Conservation (phyloP, 179 eudicot genomes). For the Amaranthus tricolor region DNA sequence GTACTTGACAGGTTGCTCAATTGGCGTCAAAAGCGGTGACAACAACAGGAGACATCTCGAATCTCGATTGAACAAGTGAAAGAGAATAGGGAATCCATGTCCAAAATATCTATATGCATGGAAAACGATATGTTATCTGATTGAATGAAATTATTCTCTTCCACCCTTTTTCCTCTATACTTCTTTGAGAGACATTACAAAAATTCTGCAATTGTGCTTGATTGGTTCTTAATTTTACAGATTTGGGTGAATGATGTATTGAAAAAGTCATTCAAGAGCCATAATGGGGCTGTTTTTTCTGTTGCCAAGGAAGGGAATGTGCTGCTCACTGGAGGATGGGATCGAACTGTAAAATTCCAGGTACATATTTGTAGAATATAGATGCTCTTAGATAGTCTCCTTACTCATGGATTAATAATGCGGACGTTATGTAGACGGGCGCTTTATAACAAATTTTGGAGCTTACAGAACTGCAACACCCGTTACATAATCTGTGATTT, state of each 20-base stretch:
- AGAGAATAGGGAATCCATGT: not conserved
- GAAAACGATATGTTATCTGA: not conserved
- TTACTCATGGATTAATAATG: too few species aligned
- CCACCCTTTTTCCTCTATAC: not conserved
- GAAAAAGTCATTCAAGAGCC: slow-evolving; percentile 42
- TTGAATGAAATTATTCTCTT: not conserved
- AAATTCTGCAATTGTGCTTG: not conserved
- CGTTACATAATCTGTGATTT: too few species aligned
- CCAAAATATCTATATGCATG: not conserved
- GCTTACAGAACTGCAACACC: too few species aligned
- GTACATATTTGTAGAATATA: slow-evolving; percentile 25
- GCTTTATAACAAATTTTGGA: too few species aligned
- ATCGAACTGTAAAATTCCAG: slow-evolving; percentile 66
- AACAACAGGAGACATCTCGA: too few species aligned
- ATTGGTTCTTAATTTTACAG: slow-evolving; percentile 34
- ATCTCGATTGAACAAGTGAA: too few species aligned
- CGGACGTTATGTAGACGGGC: too few species aligned
- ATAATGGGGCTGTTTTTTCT: slow-evolving; percentile 67
- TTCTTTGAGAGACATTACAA: not conserved
- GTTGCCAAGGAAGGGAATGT: slow-evolving; percentile 53
- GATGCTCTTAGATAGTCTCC: not conserved
- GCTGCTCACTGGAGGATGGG: slow-evolving; percentile 88
- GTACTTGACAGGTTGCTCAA: too few species aligned
- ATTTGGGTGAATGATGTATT: slow-evolving; percentile 63
- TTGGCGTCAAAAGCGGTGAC: too few species aligned